Conservation (phyloP, 768 basidiomycete species). For the Cubamyces lactineus region DNA sequence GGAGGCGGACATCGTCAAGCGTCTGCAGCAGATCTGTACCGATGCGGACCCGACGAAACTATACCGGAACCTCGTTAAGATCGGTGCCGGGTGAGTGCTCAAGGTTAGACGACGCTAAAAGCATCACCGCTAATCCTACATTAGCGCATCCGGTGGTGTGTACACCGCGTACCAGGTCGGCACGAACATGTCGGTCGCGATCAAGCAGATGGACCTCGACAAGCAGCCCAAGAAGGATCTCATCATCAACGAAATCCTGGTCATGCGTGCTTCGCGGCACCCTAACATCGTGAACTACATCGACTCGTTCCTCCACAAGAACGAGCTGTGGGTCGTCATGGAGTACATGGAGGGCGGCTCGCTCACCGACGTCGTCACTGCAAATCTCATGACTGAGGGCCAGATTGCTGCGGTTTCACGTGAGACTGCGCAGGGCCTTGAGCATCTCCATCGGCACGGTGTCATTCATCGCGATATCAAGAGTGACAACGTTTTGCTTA, state of each 20-base stretch:
- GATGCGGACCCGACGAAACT: conserved; percentile 95
- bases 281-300: conserved; percentile 99
- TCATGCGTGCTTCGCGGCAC: conserved; percentile 95
- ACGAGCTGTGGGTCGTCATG: conserved; percentile 99
- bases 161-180: conserved; percentile 99
- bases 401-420: conserved; percentile 97
- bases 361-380: conserved; percentile 94
- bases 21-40: conserved; percentile 92
- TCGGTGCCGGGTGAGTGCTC: conserved; percentile 88
- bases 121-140: conserved; percentile 14
- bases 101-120: conserved; percentile 1
- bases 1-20: conserved; percentile 88
- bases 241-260: conserved; percentile 99
- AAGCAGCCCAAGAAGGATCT: conserved; percentile 99
- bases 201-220: conserved; percentile 99
- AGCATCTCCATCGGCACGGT: conserved; percentile 93
- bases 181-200: conserved; percentile 91
- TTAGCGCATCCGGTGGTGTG: conserved; percentile 93
- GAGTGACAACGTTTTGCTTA: conserved; percentile 94
- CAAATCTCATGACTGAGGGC: conserved; percentile 96
- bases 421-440: conserved; percentile 90
- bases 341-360: conserved; percentile 99
- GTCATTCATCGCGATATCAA: conserved; percentile 99
- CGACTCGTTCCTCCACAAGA: conserved; percentile 96
- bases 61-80: conserved; percentile 93